phyloP scores from a whole-genome alignment of 371 early-diverging fungal genomes.

The Actinomortierella ambigua region DNA sequence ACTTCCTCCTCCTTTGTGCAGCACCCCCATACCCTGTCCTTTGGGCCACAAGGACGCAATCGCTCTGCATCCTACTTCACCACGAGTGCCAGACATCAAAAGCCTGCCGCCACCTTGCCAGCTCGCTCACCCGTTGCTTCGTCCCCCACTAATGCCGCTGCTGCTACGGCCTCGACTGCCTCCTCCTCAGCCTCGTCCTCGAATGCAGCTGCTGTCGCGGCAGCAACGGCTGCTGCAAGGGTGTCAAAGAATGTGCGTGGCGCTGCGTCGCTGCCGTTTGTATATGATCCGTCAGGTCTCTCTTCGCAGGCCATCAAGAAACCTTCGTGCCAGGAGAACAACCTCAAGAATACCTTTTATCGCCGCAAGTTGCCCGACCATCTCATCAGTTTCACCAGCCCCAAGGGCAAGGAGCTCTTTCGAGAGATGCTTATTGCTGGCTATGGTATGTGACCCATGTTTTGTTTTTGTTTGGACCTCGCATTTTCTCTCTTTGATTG shows the following conservation, averaged over 20 bases:
- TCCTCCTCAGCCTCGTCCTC: slow-evolving; percentile 6
- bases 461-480: not conserved
- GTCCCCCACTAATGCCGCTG: slow-evolving; percentile 1
- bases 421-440: slow-evolving; percentile 76
- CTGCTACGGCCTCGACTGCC: slow-evolving; percentile 4
- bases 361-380: slow-evolving; percentile 74
- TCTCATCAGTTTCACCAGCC: slow-evolving; percentile 81
- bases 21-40: slow-evolving; percentile 1
- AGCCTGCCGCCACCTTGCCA: slow-evolving; percentile 21
- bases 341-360: slow-evolving; percentile 71
- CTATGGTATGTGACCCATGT: slow-evolving; percentile 48
- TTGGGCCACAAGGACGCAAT: not conserved
- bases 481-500: not conserved
- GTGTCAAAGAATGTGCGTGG: not conserved
- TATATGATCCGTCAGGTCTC: slow-evolving; percentile 38
- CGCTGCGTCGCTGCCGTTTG: slow-evolving; percentile 23
- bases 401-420: slow-evolving; percentile 78
- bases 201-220: slow-evolving; percentile 6
- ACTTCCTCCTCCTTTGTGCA: slow-evolving; percentile 3
- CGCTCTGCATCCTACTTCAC: slow-evolving; percentile 15
- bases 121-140: slow-evolving; percentile 15
- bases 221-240: slow-evolving; percentile 4
- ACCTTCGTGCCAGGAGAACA: slow-evolving; percentile 46
- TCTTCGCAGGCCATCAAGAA: slow-evolving; percentile 30
- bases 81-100: slow-evolving; percentile 12